These are phyloP conservation scores for Leccinum incarnatum DNA, from an alignment of 768 basidiomycete genomes.

Conservation along the genomic window DNA sequence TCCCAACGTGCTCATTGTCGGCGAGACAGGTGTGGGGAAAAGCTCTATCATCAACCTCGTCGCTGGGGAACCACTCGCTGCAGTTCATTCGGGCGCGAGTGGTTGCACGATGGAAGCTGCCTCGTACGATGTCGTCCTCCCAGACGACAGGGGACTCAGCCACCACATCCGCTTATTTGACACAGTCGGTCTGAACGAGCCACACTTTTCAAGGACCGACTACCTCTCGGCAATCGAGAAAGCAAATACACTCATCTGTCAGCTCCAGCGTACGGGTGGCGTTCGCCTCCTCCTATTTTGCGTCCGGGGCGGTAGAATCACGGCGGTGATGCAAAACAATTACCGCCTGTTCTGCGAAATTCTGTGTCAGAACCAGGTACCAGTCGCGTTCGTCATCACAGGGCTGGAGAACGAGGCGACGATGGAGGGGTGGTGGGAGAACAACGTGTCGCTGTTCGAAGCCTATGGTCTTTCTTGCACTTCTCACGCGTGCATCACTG, in stretches of 20 bases:
- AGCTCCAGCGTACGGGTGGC: slow-evolving; percentile 30
- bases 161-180: slow-evolving; percentile 32
- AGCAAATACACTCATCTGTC: slow-evolving; percentile 35
- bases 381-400: slow-evolving; percentile 32
- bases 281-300: slow-evolving; percentile 35
- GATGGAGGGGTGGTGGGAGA: slow-evolving; percentile 36
- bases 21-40: slow-evolving; percentile 34
- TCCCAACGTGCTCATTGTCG: slow-evolving; percentile 40
- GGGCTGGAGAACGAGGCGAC: slow-evolving; percentile 31
- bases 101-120: slow-evolving; percentile 37
- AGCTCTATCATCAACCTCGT: slow-evolving; percentile 44
- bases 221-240: slow-evolving; percentile 31
- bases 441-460: slow-evolving; percentile 33
- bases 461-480: slow-evolving; percentile 20
- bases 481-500: slow-evolving; percentile 41
- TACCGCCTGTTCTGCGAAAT: slow-evolving; percentile 31
- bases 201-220: slow-evolving; percentile 15
- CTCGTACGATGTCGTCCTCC: slow-evolving; percentile 26
- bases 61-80: slow-evolving; percentile 25
- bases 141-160: slow-evolving; percentile 12
- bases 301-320: slow-evolving; percentile 33
- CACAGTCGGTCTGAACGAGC: slow-evolving; percentile 34
- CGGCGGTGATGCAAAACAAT: slow-evolving; percentile 29
- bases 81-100: slow-evolving; percentile 25
- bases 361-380: slow-evolving; percentile 31